A percentile compares a stretch with the other conserved stretches of the same genome.
phyloP scores from a whole-genome alignment of 345 rosid species.

The Erodium maritimum region DNA sequence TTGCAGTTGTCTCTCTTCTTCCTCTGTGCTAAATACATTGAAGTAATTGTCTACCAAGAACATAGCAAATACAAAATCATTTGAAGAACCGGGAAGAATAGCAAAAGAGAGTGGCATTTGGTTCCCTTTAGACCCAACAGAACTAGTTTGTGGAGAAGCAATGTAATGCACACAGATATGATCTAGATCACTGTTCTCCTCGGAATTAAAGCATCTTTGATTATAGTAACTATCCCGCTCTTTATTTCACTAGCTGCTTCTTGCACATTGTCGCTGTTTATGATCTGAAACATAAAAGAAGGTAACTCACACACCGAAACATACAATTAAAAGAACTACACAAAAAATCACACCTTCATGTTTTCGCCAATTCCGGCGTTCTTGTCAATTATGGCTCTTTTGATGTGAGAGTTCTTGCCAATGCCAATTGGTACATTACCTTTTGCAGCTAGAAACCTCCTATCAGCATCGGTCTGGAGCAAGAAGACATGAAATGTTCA shows the following conservation, averaged over 20 bases:
- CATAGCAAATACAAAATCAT: too few species aligned
- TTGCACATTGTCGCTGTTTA: constrained; percentile 73
- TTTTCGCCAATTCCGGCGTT: constrained; percentile 87
- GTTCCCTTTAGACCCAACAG: too few species aligned
- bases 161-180: too few species aligned
- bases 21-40: too few species aligned
- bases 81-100: too few species aligned
- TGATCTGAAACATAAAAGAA: constrained; percentile 34
- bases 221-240: constrained; percentile 90
- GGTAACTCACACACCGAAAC: background rate
- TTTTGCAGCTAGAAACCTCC: constrained; percentile 72
- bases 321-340: too few species aligned
- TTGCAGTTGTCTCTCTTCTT: too few species aligned
- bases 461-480: constrained; percentile 74
- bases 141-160: too few species aligned
- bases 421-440: constrained; percentile 89
- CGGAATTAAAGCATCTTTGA: constrained; percentile 92
- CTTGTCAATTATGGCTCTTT: constrained; percentile 92
- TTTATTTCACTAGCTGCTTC: constrained; percentile 94
- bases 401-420: constrained; percentile 74
- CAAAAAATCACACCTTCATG: constrained; percentile 44
- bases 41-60: too few species aligned
- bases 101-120: too few species aligned
- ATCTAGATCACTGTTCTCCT: constrained; percentile 61
- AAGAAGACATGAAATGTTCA: constrained; percentile 1